phyloP scores from a whole-genome alignment of 2,329 filamentous ascomycete species.

The Septoria petroselini region DNA sequence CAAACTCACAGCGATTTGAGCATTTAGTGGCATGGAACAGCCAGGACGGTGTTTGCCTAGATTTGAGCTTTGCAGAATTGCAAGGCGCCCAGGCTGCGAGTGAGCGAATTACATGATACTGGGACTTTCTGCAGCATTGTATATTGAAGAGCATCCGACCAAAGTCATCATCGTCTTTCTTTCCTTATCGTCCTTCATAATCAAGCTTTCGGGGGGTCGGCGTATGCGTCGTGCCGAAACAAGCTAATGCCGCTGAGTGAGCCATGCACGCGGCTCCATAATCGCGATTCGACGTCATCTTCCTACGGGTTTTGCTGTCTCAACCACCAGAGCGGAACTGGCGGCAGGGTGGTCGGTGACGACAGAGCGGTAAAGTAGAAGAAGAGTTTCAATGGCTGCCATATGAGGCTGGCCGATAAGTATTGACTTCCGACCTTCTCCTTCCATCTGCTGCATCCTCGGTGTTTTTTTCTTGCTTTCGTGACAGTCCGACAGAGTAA shows the following conservation, averaged over 20 bases:
- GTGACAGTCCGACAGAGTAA: too few species aligned
- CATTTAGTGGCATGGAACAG: constrained; percentile 8
- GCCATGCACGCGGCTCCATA: too few species aligned
- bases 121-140: constrained; percentile 19
- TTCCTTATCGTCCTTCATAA: neutral
- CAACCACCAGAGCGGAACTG: too few species aligned
- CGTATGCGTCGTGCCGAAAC: neutral
- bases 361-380: neutral
- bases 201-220: constrained; percentile 7
- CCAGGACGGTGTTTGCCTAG: constrained; percentile 3
- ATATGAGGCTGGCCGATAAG: constrained; percentile 3
- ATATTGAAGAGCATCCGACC: constrained; percentile 11
- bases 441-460: neutral
- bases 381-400: neutral
- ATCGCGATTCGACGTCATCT: too few species aligned
- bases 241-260: constrained; percentile 1
- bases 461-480: neutral
- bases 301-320: too few species aligned
- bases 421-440: neutral
- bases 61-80: constrained; percentile 12
- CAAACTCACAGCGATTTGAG: constrained; percentile 2
- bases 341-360: constrained; percentile 3
- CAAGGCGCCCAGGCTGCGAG: constrained; percentile 15
- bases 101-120: constrained; percentile 8
- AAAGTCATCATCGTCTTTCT: neutral